These are phyloP conservation scores for Chlorella ohadii DNA, from an alignment of 139 green algal species.

Conservation along the genomic window DNA sequence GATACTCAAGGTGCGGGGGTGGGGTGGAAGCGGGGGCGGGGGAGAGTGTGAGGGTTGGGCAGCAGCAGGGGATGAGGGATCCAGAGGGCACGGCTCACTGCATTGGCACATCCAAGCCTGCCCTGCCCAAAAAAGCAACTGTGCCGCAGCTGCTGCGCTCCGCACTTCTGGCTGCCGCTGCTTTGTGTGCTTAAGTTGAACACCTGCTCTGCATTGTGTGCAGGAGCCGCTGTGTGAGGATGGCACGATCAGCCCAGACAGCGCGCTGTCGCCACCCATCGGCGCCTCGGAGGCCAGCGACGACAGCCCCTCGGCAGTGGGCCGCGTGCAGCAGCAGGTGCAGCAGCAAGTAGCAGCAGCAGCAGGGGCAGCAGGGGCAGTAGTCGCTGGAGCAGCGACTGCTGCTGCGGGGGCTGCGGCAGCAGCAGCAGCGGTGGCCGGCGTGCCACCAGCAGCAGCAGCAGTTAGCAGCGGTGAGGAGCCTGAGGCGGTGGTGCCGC, in stretches of 20 bases:
- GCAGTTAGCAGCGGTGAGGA: neutral
- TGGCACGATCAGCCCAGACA: neutral
- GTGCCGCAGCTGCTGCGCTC: neutral
- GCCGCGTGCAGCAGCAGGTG: neutral
- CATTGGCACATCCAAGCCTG: too few species aligned
- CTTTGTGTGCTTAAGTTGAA: neutral
- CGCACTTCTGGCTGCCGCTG: too few species aligned
- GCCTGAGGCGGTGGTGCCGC: neutral
- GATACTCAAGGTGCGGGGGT: neutral
- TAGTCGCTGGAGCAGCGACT: neutral
- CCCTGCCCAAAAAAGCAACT: too few species aligned
- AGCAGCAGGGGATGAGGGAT: too few species aligned
- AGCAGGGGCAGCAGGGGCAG: neutral
- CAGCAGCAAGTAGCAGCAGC: neutral
- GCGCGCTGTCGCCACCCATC: neutral
- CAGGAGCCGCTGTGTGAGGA: constrained; percentile 10
- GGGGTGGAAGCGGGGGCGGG: neutral
- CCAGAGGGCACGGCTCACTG: too few species aligned
- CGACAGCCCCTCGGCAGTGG: neutral
- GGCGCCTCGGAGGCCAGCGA: constrained; percentile 13
- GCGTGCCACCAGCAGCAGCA: neutral
- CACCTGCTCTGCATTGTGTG: neutral
- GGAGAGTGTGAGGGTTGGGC: too few species aligned
- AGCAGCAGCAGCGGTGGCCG: neutral
- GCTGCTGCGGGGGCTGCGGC: neutral